Evolutionary conservation across 2,329 filamentous ascomycete genomes (phyloP), one percentile per base, ranked within the genome.

Genomic region (Drechslerella coelobrocha): DNA sequence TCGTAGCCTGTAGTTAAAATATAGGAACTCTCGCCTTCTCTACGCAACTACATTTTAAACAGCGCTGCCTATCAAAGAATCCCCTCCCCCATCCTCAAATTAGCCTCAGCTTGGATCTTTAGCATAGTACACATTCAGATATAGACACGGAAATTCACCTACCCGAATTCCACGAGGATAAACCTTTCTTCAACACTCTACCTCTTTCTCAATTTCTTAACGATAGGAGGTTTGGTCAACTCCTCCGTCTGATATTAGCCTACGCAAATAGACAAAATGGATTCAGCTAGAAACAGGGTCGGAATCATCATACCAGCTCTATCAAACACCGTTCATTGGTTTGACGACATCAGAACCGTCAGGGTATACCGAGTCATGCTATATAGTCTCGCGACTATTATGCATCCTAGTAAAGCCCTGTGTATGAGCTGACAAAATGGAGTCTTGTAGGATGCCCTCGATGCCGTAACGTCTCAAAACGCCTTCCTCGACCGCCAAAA

Each of bases 301-400:
- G 65, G 65, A 14, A 23, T 69, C 9, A 19, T 69, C n/a, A 39
- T 62, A 17, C 56, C 65, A 6, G 24, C 14, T 6, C 29, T 62
- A 51, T 59, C 65, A 2, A 29, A 47, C 23, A 45, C 26, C 2
- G 24, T 62, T n/a, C 45, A 55, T 39, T 69, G 65, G 65, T 47
- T 54, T 14, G 12, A 60, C 9, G n/a, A 17, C 8, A 26, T 57
- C 17, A 19, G 6, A n/a, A 31, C 43, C 3, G 45, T 59, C 3
- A 43, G 43, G 21, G 65, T 69, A 53, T 4, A 21, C n/a, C 2
- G 3, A 17, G 12, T 23, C 2, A 17, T n/a, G 17, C 43, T 37
- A 47, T 26, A 23, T 5, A 47, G 4, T 19, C n/a, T 3, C 19
- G 12, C 17, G 8, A 48, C 9, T 9, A 47, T 4, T 9, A 19